These are phyloP conservation scores for Fusarium sp. DNA, from an alignment of 2,329 filamentous ascomycete species.

Conservation along the genomic window DNA sequence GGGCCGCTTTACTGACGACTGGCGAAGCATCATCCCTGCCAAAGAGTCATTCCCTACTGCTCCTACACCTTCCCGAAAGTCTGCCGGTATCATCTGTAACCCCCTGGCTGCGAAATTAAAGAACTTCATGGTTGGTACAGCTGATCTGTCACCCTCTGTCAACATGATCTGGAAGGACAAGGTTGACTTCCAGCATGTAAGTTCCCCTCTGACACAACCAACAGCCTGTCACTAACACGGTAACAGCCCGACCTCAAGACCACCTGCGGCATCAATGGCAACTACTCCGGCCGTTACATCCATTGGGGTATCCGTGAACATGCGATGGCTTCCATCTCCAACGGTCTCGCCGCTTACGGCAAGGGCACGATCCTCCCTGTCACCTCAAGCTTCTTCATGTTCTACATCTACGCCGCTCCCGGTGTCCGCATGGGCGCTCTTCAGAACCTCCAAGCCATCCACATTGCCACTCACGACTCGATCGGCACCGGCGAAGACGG, in stretches of 20 bases:
- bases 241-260: slow-evolving; percentile 49
- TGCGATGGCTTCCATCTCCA: slow-evolving; percentile 67
- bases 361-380: slow-evolving; percentile 65
- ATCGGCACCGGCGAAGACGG: slow-evolving; percentile 70
- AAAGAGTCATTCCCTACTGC: slow-evolving; percentile 55
- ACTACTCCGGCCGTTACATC: slow-evolving; percentile 65
- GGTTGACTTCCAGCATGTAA: slow-evolving; percentile 59
- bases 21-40: slow-evolving; percentile 59
- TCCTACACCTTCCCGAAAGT: slow-evolving; percentile 61
- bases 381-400: slow-evolving; percentile 71
- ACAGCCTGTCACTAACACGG: background rate
- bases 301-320: slow-evolving; percentile 71
- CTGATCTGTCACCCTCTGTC: slow-evolving; percentile 62
- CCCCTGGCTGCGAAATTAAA: slow-evolving; percentile 59
- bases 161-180: slow-evolving; percentile 66
- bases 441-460: slow-evolving; percentile 64
- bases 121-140: slow-evolving; percentile 63
- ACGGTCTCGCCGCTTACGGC: slow-evolving; percentile 67
- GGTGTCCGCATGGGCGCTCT: slow-evolving; percentile 70
- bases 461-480: slow-evolving; percentile 69
- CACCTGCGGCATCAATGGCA: slow-evolving; percentile 62
- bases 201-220: background rate
- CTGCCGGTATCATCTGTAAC: slow-evolving; percentile 59
- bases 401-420: slow-evolving; percentile 67
- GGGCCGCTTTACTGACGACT: slow-evolving; percentile 59